phyloP scores from a whole-genome alignment of 306 rosid genomes.

The Dalbergia cochinchinensis region DNA sequence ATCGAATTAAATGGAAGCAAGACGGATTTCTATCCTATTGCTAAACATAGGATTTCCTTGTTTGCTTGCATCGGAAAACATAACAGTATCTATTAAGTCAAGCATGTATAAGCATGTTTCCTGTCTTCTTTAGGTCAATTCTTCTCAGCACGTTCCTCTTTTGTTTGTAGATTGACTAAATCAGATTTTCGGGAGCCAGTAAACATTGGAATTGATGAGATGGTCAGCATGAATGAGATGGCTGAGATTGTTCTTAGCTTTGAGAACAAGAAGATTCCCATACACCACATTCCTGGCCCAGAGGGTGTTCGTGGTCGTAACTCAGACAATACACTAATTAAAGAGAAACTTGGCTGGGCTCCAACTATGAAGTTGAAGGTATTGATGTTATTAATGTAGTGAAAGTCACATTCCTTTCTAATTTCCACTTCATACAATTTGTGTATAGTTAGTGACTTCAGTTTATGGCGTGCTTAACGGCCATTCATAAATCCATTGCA shows the following conservation, averaged over 20 bases:
- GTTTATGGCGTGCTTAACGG: neutral
- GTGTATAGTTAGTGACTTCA: neutral
- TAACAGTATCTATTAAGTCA: neutral
- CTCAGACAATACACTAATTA: conserved; percentile 94
- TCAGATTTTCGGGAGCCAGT: conserved; percentile 98
- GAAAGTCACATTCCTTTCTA: neutral
- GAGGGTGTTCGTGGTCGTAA: conserved; percentile 99
- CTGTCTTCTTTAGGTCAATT: conserved; percentile 4
- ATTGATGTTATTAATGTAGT: conserved; percentile 19
- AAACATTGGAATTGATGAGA: conserved; percentile 97
- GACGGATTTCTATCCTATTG: conserved; percentile 1
- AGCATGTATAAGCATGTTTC: conserved; percentile 5
- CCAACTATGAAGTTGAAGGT: conserved; percentile 98
- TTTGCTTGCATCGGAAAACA: neutral
- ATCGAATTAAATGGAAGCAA: conserved; percentile 17
- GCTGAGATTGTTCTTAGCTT: conserved; percentile 95
- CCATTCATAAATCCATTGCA: neutral
- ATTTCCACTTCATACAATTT: conserved; percentile 12
- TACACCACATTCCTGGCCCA: conserved; percentile 97
- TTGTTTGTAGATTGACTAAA: conserved; percentile 79
- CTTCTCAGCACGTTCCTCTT: neutral
- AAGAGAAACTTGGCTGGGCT: conserved; percentile 99
- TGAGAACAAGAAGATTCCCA: conserved; percentile 79
- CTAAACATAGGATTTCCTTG: conserved; percentile 14
- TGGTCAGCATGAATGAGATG: conserved; percentile 99